Conservation (phyloP, 768 basidiomycete species). For the Atractiella rhizophila region DNA sequence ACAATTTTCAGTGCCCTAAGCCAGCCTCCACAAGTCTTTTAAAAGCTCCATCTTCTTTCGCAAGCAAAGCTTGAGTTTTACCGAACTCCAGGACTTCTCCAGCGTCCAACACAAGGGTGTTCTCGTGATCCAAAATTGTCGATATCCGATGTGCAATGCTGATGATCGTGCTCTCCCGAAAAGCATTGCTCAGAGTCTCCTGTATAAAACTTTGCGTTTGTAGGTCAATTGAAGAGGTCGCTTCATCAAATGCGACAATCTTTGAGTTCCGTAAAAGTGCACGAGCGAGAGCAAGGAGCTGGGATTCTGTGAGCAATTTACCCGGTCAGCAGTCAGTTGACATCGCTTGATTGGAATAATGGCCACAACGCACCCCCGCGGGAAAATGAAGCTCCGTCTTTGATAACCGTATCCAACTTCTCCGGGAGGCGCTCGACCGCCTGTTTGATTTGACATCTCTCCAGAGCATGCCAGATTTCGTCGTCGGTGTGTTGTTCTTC, state of each 20-base stretch:
- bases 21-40: background rate
- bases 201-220: slow-evolving; percentile 6
- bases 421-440: slow-evolving; percentile 5
- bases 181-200: slow-evolving; percentile 4
- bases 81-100: slow-evolving; percentile 6
- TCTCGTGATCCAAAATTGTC: slow-evolving; percentile 3
- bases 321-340: too few relatives aligned
- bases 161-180: slow-evolving; percentile 6
- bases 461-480: slow-evolving; percentile 9
- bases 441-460: slow-evolving; percentile 5
- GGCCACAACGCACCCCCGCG: too few relatives aligned
- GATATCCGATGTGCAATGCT: slow-evolving; percentile 8
- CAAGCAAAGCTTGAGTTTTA: background rate
- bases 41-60: background rate
- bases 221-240: slow-evolving; percentile 5
- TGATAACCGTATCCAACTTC: slow-evolving; percentile 6
- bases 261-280: slow-evolving; percentile 6
- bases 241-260: slow-evolving; percentile 9
- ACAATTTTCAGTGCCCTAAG: too few relatives aligned
- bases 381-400: too few relatives aligned
- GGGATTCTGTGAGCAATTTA: too few relatives aligned
- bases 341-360: too few relatives aligned
- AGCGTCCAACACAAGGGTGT: slow-evolving; percentile 1
- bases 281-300: slow-evolving; percentile 9
- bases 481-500: slow-evolving; percentile 4